Evolutionary conservation across 805 yeast genomes (phyloP), one percentile per base, ranked within the genome.

Genomic region (Cyberlindnera xylosilytica): DNA sequence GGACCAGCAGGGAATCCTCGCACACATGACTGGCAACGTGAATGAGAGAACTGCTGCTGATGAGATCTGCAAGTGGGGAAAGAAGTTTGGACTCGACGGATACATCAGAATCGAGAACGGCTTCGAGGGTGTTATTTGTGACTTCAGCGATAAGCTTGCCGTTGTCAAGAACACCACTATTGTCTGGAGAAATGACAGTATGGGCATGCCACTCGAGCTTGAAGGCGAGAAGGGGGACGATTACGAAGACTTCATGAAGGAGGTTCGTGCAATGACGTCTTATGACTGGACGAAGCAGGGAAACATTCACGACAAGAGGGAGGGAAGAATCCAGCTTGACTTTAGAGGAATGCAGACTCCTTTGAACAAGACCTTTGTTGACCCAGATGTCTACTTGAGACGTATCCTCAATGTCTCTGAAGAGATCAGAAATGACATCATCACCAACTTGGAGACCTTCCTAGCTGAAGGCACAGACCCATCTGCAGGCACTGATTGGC

Each of bases 51-150:
- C 46, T 15, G 70, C 74, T 13, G 81, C 85, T 2, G 64, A 64
- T 9, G 56, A 50, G 19, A 79, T 80, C 20, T 80, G 87, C 56
- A 48, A 64, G 17, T 80, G 85, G 85, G 59, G 57, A 1, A 42
- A 44, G 34, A 56, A 65, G 15, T 74, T 74, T 41, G 81, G 81
- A 1, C 59, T 81, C 18, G 82, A 80, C 56, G 87, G 86, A 0
- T 62, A 70, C 19, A 62, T 81, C 6, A 63, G 87, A 50, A 64
- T 79, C 16, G 86, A 81, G 53, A 62, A 76, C 34, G 84, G 84
- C 0, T 81, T 69, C 55, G 87, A 80, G 55, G 66, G 79, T n/a
- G 67, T 80, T 11, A 41, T 80, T 11, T 81, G 87, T 61, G 78
- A 79, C 52, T 79, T 81, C 58, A 42, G 54, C 26, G 70, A 67